Base-by-base conservation (phyloP, 805 yeast genomes). In the Debaryomyces hansenii region DNA sequence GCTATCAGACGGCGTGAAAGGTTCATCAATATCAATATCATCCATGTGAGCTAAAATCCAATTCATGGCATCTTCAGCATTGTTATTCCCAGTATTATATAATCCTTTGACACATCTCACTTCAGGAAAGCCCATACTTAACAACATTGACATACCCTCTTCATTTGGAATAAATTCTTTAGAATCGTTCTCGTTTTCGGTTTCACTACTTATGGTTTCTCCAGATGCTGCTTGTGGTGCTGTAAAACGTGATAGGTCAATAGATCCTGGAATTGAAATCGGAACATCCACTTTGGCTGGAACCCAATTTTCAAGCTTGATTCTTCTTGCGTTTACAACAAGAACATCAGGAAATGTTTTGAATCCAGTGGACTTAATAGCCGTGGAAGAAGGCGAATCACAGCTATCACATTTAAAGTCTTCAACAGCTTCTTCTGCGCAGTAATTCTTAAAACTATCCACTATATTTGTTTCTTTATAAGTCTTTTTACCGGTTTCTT, bases 1-100 rank as follows among this genome's bases (percentile, higher is more conserved):
- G 14, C 4, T 31, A 31, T 31, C 34, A 6, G 72, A 68, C 2
- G 66, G 57, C 1, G 53, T 66, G 20, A 86, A 73, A 1, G 88
- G 85, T 5, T 67, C 81, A 61, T 91, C 95, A 37, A 91, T 78
- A 56, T 80, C 86, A 1, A 83, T 61, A 62, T 89, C 97, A 20
- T 91, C 97, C 84, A 90, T 81, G 59, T 91, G 96, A 16, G 78
- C 86, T 59, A 94, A 85, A 5, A 94, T 62, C 96, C 97, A 89
- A 55, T 89, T 87, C 87, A 87, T 83, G 0, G 97, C 96, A 5
- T 75, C 75, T 52, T 92, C 97, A 0, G 69, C 65, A 49, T 70
- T 58, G 0, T 64, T 53, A 55, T 90, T 90, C 0, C 90, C 92
- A 0, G 96, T 89, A 16, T 79, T 67, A 55, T 74, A 84, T 31